Conservation (phyloP, 2,329 filamentous ascomycete genomes). For the Fusarium haematococcum region DNA sequence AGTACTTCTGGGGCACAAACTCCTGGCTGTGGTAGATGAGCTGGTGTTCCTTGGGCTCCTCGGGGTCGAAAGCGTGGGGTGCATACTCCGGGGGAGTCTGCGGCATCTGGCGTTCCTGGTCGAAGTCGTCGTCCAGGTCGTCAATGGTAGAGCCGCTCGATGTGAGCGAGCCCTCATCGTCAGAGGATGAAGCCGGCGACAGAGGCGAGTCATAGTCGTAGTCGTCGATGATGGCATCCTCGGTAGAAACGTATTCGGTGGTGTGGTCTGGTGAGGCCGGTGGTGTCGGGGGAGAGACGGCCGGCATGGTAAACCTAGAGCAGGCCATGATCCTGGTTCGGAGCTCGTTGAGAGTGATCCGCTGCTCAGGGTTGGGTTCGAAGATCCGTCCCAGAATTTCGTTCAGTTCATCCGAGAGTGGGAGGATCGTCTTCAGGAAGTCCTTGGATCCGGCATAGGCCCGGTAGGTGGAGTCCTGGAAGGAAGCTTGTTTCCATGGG, state of each 20-base stretch:
- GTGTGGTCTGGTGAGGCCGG: conserved; percentile 58
- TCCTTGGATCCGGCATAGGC: conserved; percentile 86
- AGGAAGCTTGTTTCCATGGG: conserved; percentile 96
- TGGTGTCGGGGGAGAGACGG: conserved; percentile 53
- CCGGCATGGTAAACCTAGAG: conserved; percentile 74
- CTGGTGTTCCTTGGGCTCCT: conserved; percentile 56
- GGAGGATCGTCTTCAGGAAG: conserved; percentile 93
- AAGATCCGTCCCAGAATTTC: conserved; percentile 89
- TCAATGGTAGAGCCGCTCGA: conserved; percentile 66
- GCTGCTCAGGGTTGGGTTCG: conserved; percentile 82
- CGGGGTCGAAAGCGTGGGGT: conserved; percentile 59
- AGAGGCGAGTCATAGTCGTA: conserved; percentile 60
- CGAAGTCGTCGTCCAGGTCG: conserved; percentile 62
- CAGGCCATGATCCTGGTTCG: conserved; percentile 82
- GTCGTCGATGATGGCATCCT: conserved; percentile 59
- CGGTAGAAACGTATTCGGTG: conserved; percentile 60
- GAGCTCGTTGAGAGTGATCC: conserved; percentile 85
- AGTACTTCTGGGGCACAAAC: conserved; percentile 59
- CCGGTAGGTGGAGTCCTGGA: conserved; percentile 94
- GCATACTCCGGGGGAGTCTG: conserved; percentile 55
- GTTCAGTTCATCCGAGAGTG: conserved; percentile 90
- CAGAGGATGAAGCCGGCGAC: conserved; percentile 65
- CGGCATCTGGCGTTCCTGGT: conserved; percentile 56
- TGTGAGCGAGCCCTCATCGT: conserved; percentile 67
- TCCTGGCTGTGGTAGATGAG: conserved; percentile 58